These are phyloP conservation scores for Trypanosoma rangeli DNA, from an alignment of 208 protist genomes.

Conservation along the genomic window DNA sequence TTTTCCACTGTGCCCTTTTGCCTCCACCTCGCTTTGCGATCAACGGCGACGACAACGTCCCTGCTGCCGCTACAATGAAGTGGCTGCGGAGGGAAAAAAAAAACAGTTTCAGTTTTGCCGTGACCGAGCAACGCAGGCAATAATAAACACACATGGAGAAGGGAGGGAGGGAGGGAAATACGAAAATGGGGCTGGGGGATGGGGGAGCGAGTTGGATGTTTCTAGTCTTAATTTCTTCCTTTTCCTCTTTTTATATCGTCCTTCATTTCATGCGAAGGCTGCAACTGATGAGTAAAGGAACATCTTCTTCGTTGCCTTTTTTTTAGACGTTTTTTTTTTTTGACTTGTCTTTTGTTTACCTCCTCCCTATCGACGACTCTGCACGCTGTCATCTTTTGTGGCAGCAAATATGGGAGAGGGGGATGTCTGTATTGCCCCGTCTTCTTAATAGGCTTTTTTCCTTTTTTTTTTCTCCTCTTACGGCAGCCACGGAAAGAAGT, in stretches of 20 bases:
- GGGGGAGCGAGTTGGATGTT: too few species aligned
- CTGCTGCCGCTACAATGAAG: neutral
- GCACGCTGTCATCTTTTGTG: neutral
- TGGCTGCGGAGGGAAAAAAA: neutral
- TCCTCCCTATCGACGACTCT: neutral
- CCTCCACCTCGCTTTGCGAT: neutral
- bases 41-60: neutral
- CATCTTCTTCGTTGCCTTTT: neutral
- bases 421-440: neutral
- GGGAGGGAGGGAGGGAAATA: too few species aligned
- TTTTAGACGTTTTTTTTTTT: constrained; percentile 21
- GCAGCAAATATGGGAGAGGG: neutral
- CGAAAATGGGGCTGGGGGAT: too few species aligned
- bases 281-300: neutral
- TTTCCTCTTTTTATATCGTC: too few species aligned
- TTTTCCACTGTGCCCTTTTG: neutral
- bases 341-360: neutral
- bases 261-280: too few species aligned
- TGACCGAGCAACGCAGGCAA: too few species aligned
- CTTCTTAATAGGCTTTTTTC: neutral
- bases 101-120: neutral
- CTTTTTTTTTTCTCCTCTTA: neutral
- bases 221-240: too few species aligned
- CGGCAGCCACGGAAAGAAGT: neutral
- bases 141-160: too few species aligned